A percentile compares a stretch with the other conserved stretches of the same genome.
phyloP scores from a whole-genome alignment of 208 protist species.

The Histomonas meleagridis region DNA sequence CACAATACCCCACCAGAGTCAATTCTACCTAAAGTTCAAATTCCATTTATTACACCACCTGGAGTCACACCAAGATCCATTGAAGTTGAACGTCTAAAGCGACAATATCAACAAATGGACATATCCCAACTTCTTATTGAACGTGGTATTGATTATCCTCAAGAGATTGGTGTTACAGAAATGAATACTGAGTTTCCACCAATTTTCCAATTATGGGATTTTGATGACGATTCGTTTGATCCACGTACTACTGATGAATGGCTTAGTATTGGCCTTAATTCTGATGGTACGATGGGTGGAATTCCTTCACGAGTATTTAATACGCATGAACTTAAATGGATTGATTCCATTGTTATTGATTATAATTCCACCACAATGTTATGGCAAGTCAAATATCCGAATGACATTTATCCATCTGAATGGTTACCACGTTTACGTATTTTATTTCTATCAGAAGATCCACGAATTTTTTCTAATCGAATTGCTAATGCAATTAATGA shows the following conservation, averaged over 20 bases:
- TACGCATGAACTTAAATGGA: not conserved
- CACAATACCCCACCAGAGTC: not conserved
- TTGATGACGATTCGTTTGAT: conserved; percentile 29
- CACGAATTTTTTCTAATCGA: not conserved
- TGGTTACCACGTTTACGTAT: conserved; percentile 8
- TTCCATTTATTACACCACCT: conserved; percentile 24
- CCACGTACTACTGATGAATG: not conserved
- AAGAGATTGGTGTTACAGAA: not conserved
- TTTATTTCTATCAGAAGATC: not conserved
- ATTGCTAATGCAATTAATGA: conserved; percentile 30
- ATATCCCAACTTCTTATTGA: not conserved
- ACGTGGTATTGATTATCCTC: not conserved
- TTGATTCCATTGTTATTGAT: not conserved
- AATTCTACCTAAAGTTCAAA: conserved; percentile 35
- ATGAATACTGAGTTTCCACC: not conserved
- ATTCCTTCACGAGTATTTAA: not conserved
- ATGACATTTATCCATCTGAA: not conserved
- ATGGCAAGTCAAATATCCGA: not conserved
- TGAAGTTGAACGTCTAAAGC: conserved; percentile 23
- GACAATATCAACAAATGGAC: not conserved
- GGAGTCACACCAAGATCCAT: not conserved
- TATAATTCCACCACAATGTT: not conserved
- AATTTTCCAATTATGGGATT: conserved; percentile 34
- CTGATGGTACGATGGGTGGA: not conserved
- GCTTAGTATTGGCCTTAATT: not conserved